These are phyloP conservation scores for Dissophora globulifera DNA, from an alignment of 192 early-diverging fungal genomes.

Conservation along the genomic window DNA sequence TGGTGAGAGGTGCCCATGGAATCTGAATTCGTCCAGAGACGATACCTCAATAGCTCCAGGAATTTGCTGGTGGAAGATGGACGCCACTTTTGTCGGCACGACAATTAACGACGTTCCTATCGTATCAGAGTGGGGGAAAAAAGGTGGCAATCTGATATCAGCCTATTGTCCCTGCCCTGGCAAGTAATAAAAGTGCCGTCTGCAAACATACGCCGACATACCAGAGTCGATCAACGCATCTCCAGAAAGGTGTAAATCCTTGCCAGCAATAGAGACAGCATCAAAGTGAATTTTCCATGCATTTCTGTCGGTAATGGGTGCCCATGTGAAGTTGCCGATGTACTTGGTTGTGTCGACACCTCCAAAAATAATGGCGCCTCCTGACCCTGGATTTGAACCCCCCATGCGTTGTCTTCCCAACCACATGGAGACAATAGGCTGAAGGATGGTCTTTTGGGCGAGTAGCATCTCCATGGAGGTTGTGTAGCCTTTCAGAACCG, in stretches of 20 bases:
- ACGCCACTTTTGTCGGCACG: constrained; percentile 28
- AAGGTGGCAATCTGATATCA: not conserved
- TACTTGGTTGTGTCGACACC: constrained; percentile 50
- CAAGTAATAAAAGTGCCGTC: too few relatives aligned
- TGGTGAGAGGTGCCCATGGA: too few relatives aligned
- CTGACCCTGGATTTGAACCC: constrained; percentile 27
- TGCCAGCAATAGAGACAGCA: constrained; percentile 40
- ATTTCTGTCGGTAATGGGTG: constrained; percentile 20
- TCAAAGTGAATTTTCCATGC: constrained; percentile 41
- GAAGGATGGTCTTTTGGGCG: constrained; percentile 12
- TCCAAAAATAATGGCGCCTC: constrained; percentile 46
- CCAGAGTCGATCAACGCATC: constrained; percentile 48
- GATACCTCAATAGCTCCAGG: constrained; percentile 43
- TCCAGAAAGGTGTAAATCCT: constrained; percentile 32
- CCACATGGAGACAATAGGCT: constrained; percentile 50
- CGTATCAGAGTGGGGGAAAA: not conserved
- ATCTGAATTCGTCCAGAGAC: too few relatives aligned
- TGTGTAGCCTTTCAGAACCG: constrained; percentile 32
- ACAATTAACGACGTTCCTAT: constrained; percentile 43
- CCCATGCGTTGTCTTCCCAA: constrained; percentile 41
- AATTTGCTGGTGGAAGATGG: constrained; percentile 31
- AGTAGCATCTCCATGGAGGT: constrained; percentile 36
- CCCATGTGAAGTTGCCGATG: constrained; percentile 47
- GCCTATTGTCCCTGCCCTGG: too few relatives aligned
- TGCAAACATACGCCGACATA: not conserved